Percentiles rank a stretch among this genome's conserved stretches.
Conservation (phyloP, 2,329 filamentous ascomycete genomes). For the Colletotrichum musae region DNA sequence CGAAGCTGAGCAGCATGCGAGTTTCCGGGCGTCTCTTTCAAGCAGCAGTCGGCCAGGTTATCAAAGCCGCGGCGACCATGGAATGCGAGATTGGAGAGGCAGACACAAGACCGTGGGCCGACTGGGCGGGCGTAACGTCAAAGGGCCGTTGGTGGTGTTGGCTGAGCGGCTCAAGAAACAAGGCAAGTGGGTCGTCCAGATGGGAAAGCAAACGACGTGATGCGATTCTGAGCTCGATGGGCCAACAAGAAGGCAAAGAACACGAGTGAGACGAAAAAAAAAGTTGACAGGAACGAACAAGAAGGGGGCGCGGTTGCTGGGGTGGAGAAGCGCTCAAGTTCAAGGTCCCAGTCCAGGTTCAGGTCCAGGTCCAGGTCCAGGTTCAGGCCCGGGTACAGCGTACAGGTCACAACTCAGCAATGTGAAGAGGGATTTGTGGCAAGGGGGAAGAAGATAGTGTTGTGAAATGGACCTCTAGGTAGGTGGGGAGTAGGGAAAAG, state of each 20-base stretch:
- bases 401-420: slow-evolving; percentile 34
- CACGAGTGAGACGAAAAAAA: not conserved
- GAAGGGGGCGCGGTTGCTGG: not conserved
- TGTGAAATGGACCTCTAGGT: slow-evolving; percentile 26
- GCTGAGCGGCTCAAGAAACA: slow-evolving; percentile 13
- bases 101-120: not conserved
- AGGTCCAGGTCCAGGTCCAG: slow-evolving; percentile 10
- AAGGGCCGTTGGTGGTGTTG: not conserved
- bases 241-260: slow-evolving; percentile 3
- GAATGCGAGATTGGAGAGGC: slow-evolving; percentile 1
- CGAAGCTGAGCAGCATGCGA: slow-evolving; percentile 4
- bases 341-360: slow-evolving; percentile 17
- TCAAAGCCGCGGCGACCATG: slow-evolving; percentile 15
- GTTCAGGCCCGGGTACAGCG: not conserved
- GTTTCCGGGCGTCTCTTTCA: not conserved
- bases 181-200: slow-evolving; percentile 33
- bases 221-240: slow-evolving; percentile 4
- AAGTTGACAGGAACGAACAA: not conserved
- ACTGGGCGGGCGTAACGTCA: slow-evolving; percentile 1
- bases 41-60: slow-evolving; percentile 11
- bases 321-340: slow-evolving; percentile 12
- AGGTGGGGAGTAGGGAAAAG: slow-evolving; percentile 38
- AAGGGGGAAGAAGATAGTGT: slow-evolving; percentile 1
- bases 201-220: slow-evolving; percentile 26
- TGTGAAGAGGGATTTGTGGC: slow-evolving; percentile 20